Base-by-base conservation (phyloP, 768 basidiomycete genomes). In the Boletus sp. region DNA sequence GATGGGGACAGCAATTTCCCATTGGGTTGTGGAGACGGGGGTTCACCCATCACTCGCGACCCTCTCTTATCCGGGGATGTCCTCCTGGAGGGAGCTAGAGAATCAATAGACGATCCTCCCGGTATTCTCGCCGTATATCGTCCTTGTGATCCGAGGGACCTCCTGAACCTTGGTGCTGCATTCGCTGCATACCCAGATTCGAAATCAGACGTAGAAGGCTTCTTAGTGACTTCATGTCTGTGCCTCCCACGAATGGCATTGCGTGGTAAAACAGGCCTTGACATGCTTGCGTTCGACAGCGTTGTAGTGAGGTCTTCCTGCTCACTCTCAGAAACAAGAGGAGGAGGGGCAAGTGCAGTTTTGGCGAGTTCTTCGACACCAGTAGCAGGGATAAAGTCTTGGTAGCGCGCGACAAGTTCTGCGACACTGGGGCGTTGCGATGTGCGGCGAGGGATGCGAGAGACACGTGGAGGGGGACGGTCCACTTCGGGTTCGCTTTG, bases 181-280 rank as follows among this genome's bases (percentile, higher is more conserved):
- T 94, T 94, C n/a, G 87, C 90, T 4, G 93, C 93, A 71, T 95
- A 96, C 44, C 93, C 84, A 52, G 88, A 83, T 72, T 96, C 94
- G 50, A 92, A 92, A 66, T 96, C 94, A 7, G 93, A 95, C 10
- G 78, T 77, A 9, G 87, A 85, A 37, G 82, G 72, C 58, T 83
- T 83, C 64, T 76, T 79, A 14, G 72, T 62, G 40, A 79, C 70
- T 43, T 77, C 60, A 37, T 77, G 79, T 54, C 55, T 67, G 62
- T 83, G 82, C 54, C 81, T 77, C 33, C 75, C 75, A 35, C 83
- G 79, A 19, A 74, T 51, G 6, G 75, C 64, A 15, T 65, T 72
- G 17, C 78, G 79, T 11, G 64, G 54, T 15, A 51, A 60, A 34
- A 70, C 67, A 11, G 60, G 66, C 51, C 19, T 58, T 6, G 74